A percentile compares a stretch with the other conserved stretches of the same genome.
These are phyloP conservation scores for Plectosphaerella plurivora DNA, from an alignment of 2,329 filamentous ascomycete genomes.

Conservation along the genomic window DNA sequence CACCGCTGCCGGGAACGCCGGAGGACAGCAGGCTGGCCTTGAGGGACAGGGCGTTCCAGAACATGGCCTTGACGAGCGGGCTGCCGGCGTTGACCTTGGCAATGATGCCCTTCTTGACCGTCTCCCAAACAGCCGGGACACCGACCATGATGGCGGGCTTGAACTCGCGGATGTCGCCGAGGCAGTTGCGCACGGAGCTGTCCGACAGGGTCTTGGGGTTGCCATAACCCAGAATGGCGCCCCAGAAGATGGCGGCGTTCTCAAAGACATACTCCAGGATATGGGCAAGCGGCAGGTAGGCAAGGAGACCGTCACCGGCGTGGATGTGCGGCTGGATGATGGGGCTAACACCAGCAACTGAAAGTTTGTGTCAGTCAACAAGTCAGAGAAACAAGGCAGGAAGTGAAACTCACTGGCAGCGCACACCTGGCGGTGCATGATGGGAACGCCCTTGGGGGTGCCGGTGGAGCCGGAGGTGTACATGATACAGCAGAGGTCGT, in stretches of 20 bases:
- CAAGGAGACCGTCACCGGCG: conserved; percentile 72
- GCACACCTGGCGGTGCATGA: conserved; percentile 71
- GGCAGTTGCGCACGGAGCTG: conserved; percentile 75
- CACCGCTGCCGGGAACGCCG: conserved; percentile 59
- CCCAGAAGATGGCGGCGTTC: conserved; percentile 79
- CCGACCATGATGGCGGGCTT: conserved; percentile 79
- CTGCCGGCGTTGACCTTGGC: conserved; percentile 68
- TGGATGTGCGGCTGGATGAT: conserved; percentile 75
- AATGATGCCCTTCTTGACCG: conserved; percentile 85
- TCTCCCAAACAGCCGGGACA: conserved; percentile 87
- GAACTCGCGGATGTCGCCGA: conserved; percentile 83
- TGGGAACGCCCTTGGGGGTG: conserved; percentile 73
- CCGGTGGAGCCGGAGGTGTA: conserved; percentile 79
- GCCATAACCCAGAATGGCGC: conserved; percentile 83
- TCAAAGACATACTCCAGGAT: conserved; percentile 92
- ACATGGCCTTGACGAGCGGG: conserved; percentile 66
- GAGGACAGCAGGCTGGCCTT: conserved; percentile 46
- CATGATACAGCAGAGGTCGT: conserved; percentile 73
- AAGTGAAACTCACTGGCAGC: conserved; percentile 57
- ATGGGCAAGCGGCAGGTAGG: conserved; percentile 82
- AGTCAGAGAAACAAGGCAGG: not conserved
- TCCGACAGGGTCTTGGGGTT: conserved; percentile 84
- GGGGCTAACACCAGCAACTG: conserved; percentile 71
- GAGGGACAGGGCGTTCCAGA: conserved; percentile 56
- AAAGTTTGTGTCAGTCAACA: conserved; percentile 5